Evolutionary conservation across 306 rosid species (phyloP), one percentile per base, ranked within the genome.

Genomic region (Gleditsia sinensis): DNA sequence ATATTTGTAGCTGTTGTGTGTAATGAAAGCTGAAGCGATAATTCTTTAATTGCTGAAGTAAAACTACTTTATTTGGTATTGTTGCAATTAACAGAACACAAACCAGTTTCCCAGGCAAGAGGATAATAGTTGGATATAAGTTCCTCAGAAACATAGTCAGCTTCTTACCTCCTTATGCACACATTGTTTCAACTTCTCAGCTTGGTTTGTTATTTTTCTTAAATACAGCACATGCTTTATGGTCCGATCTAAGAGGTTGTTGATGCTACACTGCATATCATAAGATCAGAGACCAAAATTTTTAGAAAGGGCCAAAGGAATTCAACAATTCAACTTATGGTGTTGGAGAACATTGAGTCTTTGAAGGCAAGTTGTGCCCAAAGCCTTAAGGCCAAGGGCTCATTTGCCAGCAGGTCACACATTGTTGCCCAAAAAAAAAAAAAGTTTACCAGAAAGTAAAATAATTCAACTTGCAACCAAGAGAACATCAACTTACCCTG

Each of bases 241-340:
- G 43, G 97, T 86, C 63, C 79, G 86, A 67, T 94, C 97, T 80
- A 94, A 80, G 40, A 94, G 98, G 59, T 84, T 90, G 56, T 91
- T 97, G 70, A 94, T 89, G 91, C 97, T 94, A 85, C 92, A 88
- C 98, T 94, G 96, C 16, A 86, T 62, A 55, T 68, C 67, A 67
- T 56, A 71, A 59, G 62, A 28, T 71, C 61, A 37, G 28, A 57
- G 48, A 49, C 76, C 55, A 25, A 54, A 17, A 42, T 1, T 2
- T 3, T 19, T 21, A 74, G 39, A 24, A 43, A n/a, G 10, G 1
- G 11, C 7, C 66, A 66, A 73, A 28, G 28, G 56, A 68, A 48
- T 28, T 56, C 37, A 19, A 39, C 36, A 27, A 17, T 42, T 46
- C 14, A 71, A 32, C 34, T 42, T 63, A n/a, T 32, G 27, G 25